phyloP scores from a whole-genome alignment of 331 rosid species.

The Acacia pycnantha region DNA sequence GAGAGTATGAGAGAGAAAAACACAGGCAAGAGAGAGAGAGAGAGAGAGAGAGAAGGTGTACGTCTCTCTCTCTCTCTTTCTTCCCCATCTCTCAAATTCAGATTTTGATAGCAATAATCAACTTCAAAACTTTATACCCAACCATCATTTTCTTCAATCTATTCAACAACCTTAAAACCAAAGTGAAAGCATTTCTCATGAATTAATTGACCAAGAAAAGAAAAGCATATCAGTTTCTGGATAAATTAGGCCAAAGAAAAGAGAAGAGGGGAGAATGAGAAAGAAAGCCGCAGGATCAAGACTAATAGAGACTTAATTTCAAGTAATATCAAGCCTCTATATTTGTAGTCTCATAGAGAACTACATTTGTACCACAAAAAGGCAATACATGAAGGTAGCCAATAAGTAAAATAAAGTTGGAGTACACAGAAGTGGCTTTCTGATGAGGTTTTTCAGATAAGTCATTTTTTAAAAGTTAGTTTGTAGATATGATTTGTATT shows the following conservation, averaged over 20 bases:
- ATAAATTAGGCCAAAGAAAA: not conserved
- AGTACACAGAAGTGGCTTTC: too few relatives aligned
- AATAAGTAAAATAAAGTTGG: too few relatives aligned
- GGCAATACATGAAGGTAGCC: not conserved
- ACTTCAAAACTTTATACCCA: not conserved
- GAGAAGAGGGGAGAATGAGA: not conserved
- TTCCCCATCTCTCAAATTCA: not conserved
- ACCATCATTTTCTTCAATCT: not conserved
- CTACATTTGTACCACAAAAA: conserved; percentile 24
- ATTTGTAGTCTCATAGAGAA: not conserved
- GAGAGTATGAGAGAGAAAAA: too few relatives aligned
- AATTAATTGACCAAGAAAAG: not conserved
- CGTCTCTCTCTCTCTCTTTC: too few relatives aligned
- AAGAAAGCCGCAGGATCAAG: not conserved
- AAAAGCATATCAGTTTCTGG: not conserved
- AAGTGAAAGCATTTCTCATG: not conserved
- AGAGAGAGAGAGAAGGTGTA: too few relatives aligned
- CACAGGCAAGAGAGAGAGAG: too few relatives aligned
- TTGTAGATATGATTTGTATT: too few relatives aligned
- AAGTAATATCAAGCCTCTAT: not conserved
- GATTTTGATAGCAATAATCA: not conserved
- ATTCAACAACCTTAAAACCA: not conserved
- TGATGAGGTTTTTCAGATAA: too few relatives aligned
- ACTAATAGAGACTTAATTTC: not conserved
- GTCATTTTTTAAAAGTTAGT: too few relatives aligned